Evolutionary conservation across 495 filamentous ascomycete species (phyloP), one percentile per base, ranked within the genome.

Genomic region (Neurospora pannonica): DNA sequence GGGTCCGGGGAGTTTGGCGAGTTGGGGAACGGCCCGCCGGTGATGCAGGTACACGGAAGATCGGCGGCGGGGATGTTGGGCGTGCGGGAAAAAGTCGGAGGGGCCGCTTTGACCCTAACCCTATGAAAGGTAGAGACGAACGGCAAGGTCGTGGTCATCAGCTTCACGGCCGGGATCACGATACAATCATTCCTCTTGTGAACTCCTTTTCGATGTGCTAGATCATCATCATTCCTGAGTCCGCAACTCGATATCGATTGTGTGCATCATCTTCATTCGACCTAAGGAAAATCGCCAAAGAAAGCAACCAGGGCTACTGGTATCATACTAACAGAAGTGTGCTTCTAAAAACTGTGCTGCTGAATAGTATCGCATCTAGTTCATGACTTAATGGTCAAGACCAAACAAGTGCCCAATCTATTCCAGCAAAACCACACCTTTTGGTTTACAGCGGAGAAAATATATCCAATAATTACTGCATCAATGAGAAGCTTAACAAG

Each of bases 31-130:
- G 54, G 54, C 28, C 28, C 28, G 28, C 28, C 54, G 54, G 28
- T 62, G 15, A 62, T 62, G 28, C 54, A 62, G 54, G 54, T 62
- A 62, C 54, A 62, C 54, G 54, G 21, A 62, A 31, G 54, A 62
- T 62, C 54, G 54, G 54, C 54, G 54, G 54, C 24, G 54, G 54
- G 54, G 54, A 62, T 62, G 48, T 48, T 48, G 17, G 10, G 11
- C 48, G 24, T 31, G 13, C 13, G 24, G 24, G 54, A 62, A 62
- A 48, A 62, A 62, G 54, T 62, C 13, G 13, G 28, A 34, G 1
- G 5, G 0, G 3, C 28, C 4, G 24, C 28, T 34, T 67, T 67
- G 15, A 67, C 54, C 54, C 54, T 67, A 67, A 67, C 54, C 54
- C 54, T 67, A 3, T 34, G 54, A 31, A 21, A 54, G 4, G 15